These are phyloP conservation scores for Russula dissimulans DNA, from an alignment of 768 basidiomycete species.

Conservation along the genomic window DNA sequence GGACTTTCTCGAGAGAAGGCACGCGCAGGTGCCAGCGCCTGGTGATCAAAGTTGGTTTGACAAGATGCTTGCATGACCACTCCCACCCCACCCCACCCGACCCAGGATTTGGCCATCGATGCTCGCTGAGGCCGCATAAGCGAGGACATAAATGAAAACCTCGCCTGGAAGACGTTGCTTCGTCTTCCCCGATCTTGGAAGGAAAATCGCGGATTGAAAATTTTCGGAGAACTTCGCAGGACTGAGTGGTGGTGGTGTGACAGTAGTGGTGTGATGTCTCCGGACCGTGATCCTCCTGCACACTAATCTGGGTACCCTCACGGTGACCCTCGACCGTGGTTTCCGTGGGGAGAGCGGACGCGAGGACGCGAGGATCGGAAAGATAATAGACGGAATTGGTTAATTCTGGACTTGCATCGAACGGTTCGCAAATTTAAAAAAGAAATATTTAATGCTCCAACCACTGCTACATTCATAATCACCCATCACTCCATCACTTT, in stretches of 20 bases:
- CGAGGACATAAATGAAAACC: conserved; percentile 1
- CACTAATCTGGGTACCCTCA: neutral
- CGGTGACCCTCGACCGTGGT: conserved; percentile 3
- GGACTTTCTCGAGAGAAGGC: conserved; percentile 3
- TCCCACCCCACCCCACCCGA: neutral
- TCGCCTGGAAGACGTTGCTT: neutral
- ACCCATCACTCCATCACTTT: neutral
- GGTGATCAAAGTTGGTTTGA: neutral
- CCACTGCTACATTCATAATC: too few species aligned
- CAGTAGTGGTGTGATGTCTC: neutral
- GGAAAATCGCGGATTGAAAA: conserved; percentile 1
- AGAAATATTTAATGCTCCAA: too few species aligned
- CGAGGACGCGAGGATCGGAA: conserved; percentile 16
- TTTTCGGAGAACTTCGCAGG: neutral
- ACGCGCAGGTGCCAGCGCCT: neutral
- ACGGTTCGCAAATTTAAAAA: neutral
- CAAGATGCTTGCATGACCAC: neutral
- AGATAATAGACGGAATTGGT: neutral
- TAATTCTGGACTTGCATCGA: neutral
- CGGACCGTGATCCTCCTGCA: conserved; percentile 1
- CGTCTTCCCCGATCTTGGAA: neutral
- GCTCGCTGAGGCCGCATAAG: neutral
- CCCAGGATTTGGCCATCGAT: neutral
- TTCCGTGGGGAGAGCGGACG: neutral
- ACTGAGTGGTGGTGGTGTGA: neutral